phyloP scores from a whole-genome alignment of 805 yeast species.

The Candida adriatica region DNA sequence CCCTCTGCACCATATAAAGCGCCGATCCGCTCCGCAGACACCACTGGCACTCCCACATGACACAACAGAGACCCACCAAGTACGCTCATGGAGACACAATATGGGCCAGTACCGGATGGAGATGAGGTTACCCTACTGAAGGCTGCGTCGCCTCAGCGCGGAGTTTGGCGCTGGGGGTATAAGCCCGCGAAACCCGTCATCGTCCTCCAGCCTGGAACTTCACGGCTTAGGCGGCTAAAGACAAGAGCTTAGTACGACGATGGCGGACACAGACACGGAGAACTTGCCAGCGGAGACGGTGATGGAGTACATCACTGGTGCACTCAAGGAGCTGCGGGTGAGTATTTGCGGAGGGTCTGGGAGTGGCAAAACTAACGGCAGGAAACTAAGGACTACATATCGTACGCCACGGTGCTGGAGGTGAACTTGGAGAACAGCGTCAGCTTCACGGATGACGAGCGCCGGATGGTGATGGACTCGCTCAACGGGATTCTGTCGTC shows the following conservation, averaged over 20 bases:
- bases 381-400: slow-evolving; percentile 53
- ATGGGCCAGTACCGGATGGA: no score
- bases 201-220: neutral
- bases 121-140: no score
- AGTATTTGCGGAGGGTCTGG: neutral
- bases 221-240: neutral
- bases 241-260: neutral
- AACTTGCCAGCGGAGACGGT: slow-evolving; percentile 7
- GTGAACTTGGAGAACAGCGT: slow-evolving; percentile 44
- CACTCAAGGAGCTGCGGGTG: slow-evolving; percentile 13
- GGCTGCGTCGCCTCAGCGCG: no score
- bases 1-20: no score
- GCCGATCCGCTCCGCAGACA: no score
- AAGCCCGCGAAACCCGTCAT: neutral
- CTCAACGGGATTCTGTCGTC: slow-evolving; percentile 35
- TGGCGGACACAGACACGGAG: slow-evolving; percentile 13
- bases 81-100: no score
- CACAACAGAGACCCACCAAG: no score
- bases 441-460: slow-evolving; percentile 42
- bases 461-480: slow-evolving; percentile 38
- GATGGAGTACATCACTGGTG: slow-evolving; percentile 9
- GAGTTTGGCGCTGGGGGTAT: no score
- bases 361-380: slow-evolving; percentile 5
- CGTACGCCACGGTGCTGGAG: slow-evolving; percentile 70
- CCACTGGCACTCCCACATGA: no score